phyloP scores from a whole-genome alignment of 2,329 filamentous ascomycete genomes.

The Pleurostoma richardsiae region DNA sequence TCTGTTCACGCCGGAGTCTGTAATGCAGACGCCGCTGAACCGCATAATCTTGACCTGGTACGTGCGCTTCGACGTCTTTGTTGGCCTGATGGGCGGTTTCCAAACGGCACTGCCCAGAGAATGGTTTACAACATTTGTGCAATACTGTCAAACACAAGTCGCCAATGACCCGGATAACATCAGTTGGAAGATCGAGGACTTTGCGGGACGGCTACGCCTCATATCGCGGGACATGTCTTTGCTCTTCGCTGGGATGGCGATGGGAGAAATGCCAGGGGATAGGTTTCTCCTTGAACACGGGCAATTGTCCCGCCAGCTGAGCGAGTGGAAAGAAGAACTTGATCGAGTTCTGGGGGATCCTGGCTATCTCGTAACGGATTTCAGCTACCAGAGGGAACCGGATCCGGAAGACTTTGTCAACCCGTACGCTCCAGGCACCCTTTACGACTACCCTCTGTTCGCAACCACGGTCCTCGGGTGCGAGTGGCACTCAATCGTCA shows the following conservation, averaged over 20 bases:
- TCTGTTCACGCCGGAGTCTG: constrained; percentile 71
- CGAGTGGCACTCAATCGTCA: constrained; percentile 72
- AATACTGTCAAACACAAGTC: constrained; percentile 57
- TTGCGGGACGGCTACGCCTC: constrained; percentile 61
- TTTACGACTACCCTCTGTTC: constrained; percentile 69
- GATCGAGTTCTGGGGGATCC: constrained; percentile 58
- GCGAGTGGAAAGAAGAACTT: constrained; percentile 47
- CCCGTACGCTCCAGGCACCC: constrained; percentile 62
- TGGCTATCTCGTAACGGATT: constrained; percentile 58
- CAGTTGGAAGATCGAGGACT: constrained; percentile 61
- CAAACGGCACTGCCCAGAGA: constrained; percentile 67
- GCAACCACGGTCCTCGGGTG: constrained; percentile 68
- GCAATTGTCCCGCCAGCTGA: constrained; percentile 40
- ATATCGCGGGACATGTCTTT: constrained; percentile 77
- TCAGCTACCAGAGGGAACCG: constrained; percentile 46
- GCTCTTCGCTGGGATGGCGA: constrained; percentile 65
- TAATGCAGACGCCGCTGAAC: constrained; percentile 65
- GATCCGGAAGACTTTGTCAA: constrained; percentile 66
- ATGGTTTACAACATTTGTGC: constrained; percentile 67
- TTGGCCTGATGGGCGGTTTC: constrained; percentile 76
- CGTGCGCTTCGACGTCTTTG: constrained; percentile 78
- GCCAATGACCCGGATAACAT: constrained; percentile 57
- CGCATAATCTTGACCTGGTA: constrained; percentile 85
- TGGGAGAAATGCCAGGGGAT: constrained; percentile 57
- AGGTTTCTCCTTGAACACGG: constrained; percentile 61